Evolutionary conservation across 306 rosid species (phyloP).

Genomic region (Phaseolus lunatus): DNA sequence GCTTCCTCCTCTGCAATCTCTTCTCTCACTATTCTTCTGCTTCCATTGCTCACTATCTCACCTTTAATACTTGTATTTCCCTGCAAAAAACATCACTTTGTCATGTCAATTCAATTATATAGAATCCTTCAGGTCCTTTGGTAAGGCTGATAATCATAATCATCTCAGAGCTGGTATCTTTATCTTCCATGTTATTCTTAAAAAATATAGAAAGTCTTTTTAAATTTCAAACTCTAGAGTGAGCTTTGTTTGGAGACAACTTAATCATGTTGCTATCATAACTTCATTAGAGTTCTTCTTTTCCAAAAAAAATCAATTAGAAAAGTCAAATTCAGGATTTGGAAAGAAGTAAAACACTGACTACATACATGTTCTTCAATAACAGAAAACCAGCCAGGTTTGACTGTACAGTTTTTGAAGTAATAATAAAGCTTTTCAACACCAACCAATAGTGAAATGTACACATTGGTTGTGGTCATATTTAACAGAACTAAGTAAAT

Average conservation of each 20-base stretch:
- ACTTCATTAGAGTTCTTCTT: too few relatives aligned
- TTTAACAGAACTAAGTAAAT: neutral
- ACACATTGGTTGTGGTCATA: neutral
- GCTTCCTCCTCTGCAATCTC: slow-evolving; percentile 57
- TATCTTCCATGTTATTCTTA: too few relatives aligned
- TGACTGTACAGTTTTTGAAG: neutral
- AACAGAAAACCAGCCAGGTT: neutral
- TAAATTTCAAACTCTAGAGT: too few relatives aligned
- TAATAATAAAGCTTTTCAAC: neutral
- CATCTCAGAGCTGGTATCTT: too few relatives aligned
- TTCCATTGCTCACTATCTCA: slow-evolving; percentile 56
- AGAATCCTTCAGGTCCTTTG: neutral
- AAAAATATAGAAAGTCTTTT: too few relatives aligned
- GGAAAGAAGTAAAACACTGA: neutral
- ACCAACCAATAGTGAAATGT: too few relatives aligned
- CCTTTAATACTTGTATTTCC: slow-evolving; percentile 57
- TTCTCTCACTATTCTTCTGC: slow-evolving; percentile 55
- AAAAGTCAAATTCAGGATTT: neutral
- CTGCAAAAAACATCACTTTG: slow-evolving; percentile 51
- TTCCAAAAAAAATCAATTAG: neutral
- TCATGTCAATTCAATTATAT: neutral
- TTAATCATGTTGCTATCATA: too few relatives aligned
- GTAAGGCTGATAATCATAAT: neutral
- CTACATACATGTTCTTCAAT: neutral
- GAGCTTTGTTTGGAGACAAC: too few relatives aligned